These are phyloP conservation scores for Gossypium laxum DNA, from an alignment of 441 rosid genomes.

Conservation along the genomic window DNA sequence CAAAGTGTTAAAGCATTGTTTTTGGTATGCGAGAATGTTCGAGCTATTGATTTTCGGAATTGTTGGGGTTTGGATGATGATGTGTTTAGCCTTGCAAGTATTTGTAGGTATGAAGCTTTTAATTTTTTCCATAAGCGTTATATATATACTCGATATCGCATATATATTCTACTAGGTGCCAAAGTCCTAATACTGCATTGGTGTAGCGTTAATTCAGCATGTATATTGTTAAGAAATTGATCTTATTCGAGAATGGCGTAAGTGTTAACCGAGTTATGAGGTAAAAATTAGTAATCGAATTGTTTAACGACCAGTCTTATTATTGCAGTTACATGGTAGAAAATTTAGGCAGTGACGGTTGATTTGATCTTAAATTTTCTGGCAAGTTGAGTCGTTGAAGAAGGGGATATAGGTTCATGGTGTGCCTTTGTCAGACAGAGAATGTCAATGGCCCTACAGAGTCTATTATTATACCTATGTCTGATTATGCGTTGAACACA, in stretches of 20 bases:
- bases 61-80: constrained; percentile 78
- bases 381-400: not conserved
- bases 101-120: constrained; percentile 44
- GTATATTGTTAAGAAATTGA: constrained; percentile 1
- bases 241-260: not conserved
- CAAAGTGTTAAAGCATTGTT: constrained; percentile 42
- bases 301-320: not conserved
- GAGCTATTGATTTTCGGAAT: constrained; percentile 50
- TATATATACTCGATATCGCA: not conserved
- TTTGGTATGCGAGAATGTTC: constrained; percentile 46
- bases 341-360: not conserved
- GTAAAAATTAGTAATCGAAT: not conserved
- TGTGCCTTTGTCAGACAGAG: not conserved
- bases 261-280: not conserved
- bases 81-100: constrained; percentile 38
- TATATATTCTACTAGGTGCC: not conserved
- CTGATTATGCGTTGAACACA: not conserved
- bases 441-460: not conserved
- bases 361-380: not conserved
- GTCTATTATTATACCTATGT: not conserved
- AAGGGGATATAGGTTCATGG: not conserved
- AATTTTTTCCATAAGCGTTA: not conserved
- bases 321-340: not conserved
- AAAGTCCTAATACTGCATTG: too few relatives aligned
- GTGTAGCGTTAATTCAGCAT: not conserved